Conservation (phyloP, 1,139 yeast genomes). For the Debaryomyces singareniensis region DNA sequence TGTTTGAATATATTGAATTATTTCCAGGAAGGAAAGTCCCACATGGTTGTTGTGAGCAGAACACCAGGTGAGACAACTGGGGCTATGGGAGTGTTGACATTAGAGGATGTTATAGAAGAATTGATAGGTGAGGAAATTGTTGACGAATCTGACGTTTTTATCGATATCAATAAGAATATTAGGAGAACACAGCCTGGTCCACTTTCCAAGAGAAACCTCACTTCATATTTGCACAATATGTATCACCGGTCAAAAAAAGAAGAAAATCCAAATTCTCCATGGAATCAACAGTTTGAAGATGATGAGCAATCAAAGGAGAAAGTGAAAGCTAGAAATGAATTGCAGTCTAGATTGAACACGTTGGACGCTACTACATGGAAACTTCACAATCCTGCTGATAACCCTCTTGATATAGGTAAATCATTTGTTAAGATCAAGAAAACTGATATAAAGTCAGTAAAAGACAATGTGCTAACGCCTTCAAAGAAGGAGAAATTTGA, state of each 20-base stretch:
- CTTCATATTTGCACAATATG: conserved; percentile 60
- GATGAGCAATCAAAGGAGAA: conserved; percentile 2
- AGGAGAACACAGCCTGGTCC: conserved; percentile 85
- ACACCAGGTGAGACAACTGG: conserved; percentile 85
- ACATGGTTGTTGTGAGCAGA: conserved; percentile 90
- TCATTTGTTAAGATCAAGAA: conserved; percentile 65
- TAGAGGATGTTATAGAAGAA: conserved; percentile 96
- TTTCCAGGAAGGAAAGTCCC: conserved; percentile 96
- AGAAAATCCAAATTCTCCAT: conserved; percentile 4
- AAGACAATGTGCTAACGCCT: conserved; percentile 16
- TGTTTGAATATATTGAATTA: conserved; percentile 90
- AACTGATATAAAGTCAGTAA: conserved; percentile 28
- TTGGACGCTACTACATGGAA: conserved; percentile 23
- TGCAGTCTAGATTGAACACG: conserved; percentile 11
- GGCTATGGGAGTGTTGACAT: conserved; percentile 84
- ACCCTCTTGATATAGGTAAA: conserved; percentile 72
- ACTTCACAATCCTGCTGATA: conserved; percentile 72
- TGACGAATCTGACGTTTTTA: conserved; percentile 93
- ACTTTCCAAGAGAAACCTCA: conserved; percentile 62
- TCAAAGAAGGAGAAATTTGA: conserved; percentile 5
- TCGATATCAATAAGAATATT: conserved; percentile 84
- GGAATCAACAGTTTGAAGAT: conserved; percentile 3
- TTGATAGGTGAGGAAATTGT: conserved; percentile 96
- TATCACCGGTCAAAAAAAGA: conserved; percentile 36
- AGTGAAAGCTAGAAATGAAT: conserved; percentile 4